Base-by-base conservation (phyloP, 225 moss, liverwort and hornwort species). In the Lunularia cruciata region DNA sequence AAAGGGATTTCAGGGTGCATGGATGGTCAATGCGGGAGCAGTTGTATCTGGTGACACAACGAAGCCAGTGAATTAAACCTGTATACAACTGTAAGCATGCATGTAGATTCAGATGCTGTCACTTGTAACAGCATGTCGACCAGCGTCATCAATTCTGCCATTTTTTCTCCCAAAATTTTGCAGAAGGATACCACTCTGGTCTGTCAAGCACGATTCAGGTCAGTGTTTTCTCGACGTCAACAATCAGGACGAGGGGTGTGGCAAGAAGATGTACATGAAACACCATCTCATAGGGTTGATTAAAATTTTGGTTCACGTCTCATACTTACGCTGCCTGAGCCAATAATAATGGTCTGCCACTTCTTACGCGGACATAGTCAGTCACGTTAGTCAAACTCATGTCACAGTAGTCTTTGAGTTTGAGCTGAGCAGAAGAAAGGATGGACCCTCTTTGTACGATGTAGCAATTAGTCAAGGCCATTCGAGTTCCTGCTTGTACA, bases 361-460 rank as follows among this genome's bases (percentile, higher is more conserved):
- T 31, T 53, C 53, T 4, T 30, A 31, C 28, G 56, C 30, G 56
- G 56, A 22, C 31, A 12, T 56, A 15, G 52, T 28, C 26, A 6
- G 27, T 3, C 10, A 3, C 11, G 54, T 55, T n/a, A n/a, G n/a
- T n/a, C n/a, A 55, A 55, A 55, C 54, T 26, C 27, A 55, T 55
- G 22, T 52, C 51, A 52, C 51, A 11, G 2, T 4, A 4, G 8
- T 19, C 54, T 26, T 27, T 52, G 52, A 52, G 23, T 23, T 26
- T 8, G 23, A 15, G 22, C 8, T 8, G 15, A 52, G 8, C 28
- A 56, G 56, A 56, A 56, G 28, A 28, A 31, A 56, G 15, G 56
- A 32, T 56, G 30, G 56, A 56, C 27, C 53, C 53, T 6, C 25
- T 23, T 53, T 53, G 23, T 53, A 53, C 53, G 53, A 53, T 49